phyloP scores from a whole-genome alignment of 345 rosid genomes.

The Eutrema yunnanense region DNA sequence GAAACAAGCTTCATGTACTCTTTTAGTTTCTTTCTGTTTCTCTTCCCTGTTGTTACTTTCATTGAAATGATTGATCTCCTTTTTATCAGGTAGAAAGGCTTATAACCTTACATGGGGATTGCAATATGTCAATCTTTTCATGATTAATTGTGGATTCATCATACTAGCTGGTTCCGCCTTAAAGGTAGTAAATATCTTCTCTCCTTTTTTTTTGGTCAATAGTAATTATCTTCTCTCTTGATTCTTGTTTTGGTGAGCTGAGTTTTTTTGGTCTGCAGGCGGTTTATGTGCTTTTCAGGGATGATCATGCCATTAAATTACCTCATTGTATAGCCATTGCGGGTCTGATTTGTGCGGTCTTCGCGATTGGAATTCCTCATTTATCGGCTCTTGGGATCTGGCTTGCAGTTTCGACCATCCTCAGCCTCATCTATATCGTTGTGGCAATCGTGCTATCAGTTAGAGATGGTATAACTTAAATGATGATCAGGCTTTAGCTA shows the following conservation, averaged over 20 bases:
- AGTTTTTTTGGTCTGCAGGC: constrained; percentile 45
- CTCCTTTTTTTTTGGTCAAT: too few relatives aligned
- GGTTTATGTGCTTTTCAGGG: constrained; percentile 46
- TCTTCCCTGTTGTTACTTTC: neutral
- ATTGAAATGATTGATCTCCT: neutral
- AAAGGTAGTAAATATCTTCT: constrained; percentile 41
- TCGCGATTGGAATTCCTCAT: constrained; percentile 82
- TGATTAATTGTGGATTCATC: constrained; percentile 75
- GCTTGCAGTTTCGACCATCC: constrained; percentile 80
- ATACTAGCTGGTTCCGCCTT: constrained; percentile 73
- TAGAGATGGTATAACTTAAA: constrained; percentile 52
- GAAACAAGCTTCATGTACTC: neutral
- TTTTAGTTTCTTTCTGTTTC: neutral
- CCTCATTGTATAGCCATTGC: constrained; percentile 54
- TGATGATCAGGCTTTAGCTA: neutral
- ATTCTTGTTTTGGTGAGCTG: neutral
- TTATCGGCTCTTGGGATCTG: constrained; percentile 76
- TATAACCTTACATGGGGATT: constrained; percentile 64
- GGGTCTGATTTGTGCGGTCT: constrained; percentile 48
- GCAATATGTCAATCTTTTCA: constrained; percentile 76
- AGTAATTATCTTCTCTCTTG: neutral
- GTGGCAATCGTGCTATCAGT: constrained; percentile 53
- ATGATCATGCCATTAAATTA: constrained; percentile 40
- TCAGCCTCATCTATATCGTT: constrained; percentile 54
- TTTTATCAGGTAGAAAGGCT: constrained; percentile 51